Evolutionary conservation across 306 rosid species (phyloP).

Genomic region (Quercus cerris): DNA sequence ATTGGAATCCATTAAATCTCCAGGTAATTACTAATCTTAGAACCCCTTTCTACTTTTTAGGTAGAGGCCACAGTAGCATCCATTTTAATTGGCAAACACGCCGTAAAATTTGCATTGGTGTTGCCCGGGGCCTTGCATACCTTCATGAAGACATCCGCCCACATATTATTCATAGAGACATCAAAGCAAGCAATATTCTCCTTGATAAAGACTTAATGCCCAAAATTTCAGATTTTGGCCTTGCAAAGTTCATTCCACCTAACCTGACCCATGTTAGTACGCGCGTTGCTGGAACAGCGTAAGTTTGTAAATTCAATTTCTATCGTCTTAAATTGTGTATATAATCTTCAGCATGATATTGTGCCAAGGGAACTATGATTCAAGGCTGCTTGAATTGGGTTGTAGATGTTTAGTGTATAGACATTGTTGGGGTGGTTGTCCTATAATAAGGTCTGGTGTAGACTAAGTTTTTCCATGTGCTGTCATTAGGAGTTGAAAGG

Average conservation of each 20-base stretch:
- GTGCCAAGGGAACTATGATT: not conserved
- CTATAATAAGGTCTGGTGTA: not conserved
- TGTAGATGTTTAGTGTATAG: not conserved
- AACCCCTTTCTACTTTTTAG: constrained; percentile 31
- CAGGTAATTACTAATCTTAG: constrained; percentile 7
- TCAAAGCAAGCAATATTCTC: constrained; percentile 75
- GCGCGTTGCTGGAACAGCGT: constrained; percentile 78
- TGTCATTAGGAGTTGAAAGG: not conserved
- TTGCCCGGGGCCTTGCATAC: constrained; percentile 69
- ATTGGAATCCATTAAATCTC: constrained; percentile 9
- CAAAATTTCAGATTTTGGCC: constrained; percentile 86
- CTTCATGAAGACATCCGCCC: constrained; percentile 72
- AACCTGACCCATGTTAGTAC: constrained; percentile 75
- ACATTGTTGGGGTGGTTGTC: not conserved
- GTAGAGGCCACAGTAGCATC: constrained; percentile 46
- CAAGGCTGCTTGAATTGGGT: not conserved
- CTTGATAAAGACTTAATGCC: constrained; percentile 59
- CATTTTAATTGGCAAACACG: constrained; percentile 59
- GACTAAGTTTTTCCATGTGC: not conserved
- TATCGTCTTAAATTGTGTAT: not conserved
- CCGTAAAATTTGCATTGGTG: constrained; percentile 65
- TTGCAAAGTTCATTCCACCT: constrained; percentile 71
- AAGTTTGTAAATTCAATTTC: constrained; percentile 28
- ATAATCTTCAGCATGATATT: not conserved
- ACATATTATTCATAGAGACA: constrained; percentile 78